phyloP scores from a whole-genome alignment of 306 rosid genomes.

The Malus fusca region DNA sequence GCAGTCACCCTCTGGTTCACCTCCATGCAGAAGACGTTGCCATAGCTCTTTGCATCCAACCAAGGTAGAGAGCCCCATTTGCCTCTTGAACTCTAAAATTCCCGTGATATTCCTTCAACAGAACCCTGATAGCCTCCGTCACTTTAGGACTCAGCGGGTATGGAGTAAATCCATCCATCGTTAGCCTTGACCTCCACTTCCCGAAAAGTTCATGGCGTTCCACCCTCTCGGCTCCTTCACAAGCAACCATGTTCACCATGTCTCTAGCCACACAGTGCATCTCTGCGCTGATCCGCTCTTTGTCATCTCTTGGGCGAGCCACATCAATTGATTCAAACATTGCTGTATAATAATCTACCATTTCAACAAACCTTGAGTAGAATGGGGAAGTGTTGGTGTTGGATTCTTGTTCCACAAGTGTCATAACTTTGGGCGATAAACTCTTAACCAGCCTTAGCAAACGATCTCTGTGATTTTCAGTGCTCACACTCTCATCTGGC shows the following conservation, averaged over 20 bases:
- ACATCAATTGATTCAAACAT: conserved; percentile 85
- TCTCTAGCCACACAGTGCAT: conserved; percentile 88
- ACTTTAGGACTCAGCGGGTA: conserved; percentile 51
- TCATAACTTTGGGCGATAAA: conserved; percentile 70
- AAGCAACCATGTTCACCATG: conserved; percentile 90
- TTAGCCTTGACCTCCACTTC: conserved; percentile 76
- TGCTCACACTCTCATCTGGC: conserved; percentile 98
- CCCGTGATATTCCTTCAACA: conserved; percentile 42
- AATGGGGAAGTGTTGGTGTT: conserved; percentile 96
- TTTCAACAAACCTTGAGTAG: conserved; percentile 58
- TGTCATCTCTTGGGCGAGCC: conserved; percentile 43
- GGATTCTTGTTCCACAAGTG: conserved; percentile 87
- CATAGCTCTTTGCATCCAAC: conserved; percentile 64
- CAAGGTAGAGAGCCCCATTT: conserved; percentile 57
- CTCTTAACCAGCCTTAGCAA: conserved; percentile 68
- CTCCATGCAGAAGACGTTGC: conserved; percentile 77
- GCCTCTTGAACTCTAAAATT: conserved; percentile 41
- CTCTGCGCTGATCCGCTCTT: conserved; percentile 67
- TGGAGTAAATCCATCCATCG: conserved; percentile 67
- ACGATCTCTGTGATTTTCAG: conserved; percentile 73
- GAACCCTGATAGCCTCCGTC: conserved; percentile 17
- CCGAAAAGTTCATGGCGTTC: conserved; percentile 80
- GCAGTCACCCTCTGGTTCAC: conserved; percentile 11
- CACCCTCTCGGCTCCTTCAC: conserved; percentile 77
- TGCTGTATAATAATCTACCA: conserved; percentile 57